Evolutionary conservation across 1,284 basidiomycete species (phyloP).

Genomic region (Cystobasidium slooffiae): DNA sequence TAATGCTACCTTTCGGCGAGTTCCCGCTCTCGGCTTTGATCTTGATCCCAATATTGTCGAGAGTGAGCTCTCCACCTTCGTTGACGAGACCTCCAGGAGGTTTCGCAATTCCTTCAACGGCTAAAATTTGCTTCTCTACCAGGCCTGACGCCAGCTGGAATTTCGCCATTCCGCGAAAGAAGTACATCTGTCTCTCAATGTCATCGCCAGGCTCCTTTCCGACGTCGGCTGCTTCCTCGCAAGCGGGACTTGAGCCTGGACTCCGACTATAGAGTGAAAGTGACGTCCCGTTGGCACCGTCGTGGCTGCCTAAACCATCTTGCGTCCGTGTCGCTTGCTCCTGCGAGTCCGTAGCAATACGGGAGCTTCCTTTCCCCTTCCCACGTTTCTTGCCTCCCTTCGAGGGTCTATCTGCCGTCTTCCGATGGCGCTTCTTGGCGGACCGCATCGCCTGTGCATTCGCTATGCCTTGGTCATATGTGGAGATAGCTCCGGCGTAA

Average conservation of each 20-base stretch:
- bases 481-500: conserved; percentile 69
- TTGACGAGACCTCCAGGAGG: conserved; percentile 60
- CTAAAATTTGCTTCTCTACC: conserved; percentile 70
- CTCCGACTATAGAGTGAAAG: conserved; percentile 8
- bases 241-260: conserved; percentile 65
- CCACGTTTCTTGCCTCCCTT: conserved; percentile 52
- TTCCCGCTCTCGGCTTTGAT: conserved; percentile 7
- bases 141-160: conserved; percentile 73
- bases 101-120: conserved; percentile 69
- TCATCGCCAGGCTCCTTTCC: conserved; percentile 50
- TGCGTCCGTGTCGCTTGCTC: conserved; percentile 27
- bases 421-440: conserved; percentile 57
- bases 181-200: conserved; percentile 75
- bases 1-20: conserved; percentile 62
- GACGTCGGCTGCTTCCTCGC: conserved; percentile 45
- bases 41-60: conserved; percentile 66
- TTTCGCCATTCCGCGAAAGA: conserved; percentile 75
- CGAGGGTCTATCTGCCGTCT: neutral
- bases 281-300: conserved; percentile 63
- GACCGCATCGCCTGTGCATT: conserved; percentile 72
- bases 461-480: conserved; percentile 75
- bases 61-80: conserved; percentile 68
- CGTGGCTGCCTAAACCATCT: conserved; percentile 48
- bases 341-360: conserved; percentile 58
- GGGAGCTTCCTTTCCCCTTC: conserved; percentile 41